Conservation (phyloP, 2,329 filamentous ascomycete species). For the Fusarium dlaminii region DNA sequence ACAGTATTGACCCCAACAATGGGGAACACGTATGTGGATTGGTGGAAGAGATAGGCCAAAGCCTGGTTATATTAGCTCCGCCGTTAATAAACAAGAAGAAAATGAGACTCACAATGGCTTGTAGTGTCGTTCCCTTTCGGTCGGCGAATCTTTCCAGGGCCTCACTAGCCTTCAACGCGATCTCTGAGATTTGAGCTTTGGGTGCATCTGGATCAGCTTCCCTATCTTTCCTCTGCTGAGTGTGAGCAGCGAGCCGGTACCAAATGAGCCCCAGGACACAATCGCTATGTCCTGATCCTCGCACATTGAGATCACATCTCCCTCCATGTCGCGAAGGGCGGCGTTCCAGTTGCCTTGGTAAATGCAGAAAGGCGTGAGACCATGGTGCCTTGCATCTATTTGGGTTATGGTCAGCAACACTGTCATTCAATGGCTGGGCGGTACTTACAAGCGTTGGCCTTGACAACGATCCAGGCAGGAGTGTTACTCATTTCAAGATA, state of each 20-base stretch:
- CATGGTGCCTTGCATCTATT: conserved; percentile 40
- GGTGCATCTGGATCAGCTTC: neutral
- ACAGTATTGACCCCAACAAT: conserved; percentile 22
- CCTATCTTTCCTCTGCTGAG: neutral
- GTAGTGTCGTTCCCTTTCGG: neutral
- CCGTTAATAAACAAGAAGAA: no score
- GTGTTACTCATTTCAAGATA: conserved; percentile 47
- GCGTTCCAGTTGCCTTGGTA: conserved; percentile 47
- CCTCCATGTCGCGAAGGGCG: conserved; percentile 42
- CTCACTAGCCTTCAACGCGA: fast-evolving
- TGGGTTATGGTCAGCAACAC: no score
- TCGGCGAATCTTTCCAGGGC: neutral
- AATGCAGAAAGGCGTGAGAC: conserved; percentile 40
- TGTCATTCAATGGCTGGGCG: no score
- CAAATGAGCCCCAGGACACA: conserved; percentile 52
- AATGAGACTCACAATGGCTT: conserved; percentile 24
- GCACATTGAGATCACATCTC: conserved; percentile 48
- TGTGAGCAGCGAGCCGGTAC: conserved; percentile 1
- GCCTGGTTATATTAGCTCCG: no score
- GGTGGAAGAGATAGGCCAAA: conserved; percentile 18
- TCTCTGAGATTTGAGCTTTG: neutral
- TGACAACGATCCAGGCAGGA: conserved; percentile 45
- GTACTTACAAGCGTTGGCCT: neutral
- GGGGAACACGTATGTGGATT: conserved; percentile 19
- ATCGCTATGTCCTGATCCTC: conserved; percentile 53